Percentiles rank a stretch among this genome's conserved stretches.
Conservation (phyloP, 2,329 filamentous ascomycete genomes). For the Ophiosphaerella korrae region DNA sequence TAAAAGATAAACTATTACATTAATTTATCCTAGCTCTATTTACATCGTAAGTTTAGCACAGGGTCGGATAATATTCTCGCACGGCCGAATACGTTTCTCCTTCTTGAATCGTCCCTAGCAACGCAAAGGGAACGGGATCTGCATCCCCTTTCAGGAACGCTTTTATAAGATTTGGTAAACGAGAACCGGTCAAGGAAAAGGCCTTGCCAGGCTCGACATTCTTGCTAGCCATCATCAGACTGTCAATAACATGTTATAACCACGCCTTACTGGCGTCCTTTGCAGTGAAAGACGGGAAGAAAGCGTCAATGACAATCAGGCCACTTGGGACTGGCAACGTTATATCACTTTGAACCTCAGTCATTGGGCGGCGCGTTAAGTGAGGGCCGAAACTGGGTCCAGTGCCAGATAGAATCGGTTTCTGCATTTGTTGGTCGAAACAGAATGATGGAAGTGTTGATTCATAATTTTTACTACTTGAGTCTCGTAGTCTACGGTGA, state of each 20-base stretch:
- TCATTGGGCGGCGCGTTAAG: not conserved
- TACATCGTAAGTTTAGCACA: too few species aligned
- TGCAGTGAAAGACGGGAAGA: not conserved
- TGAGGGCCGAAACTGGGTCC: not conserved
- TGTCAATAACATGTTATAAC: not conserved
- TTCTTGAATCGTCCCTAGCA: slow-evolving; percentile 21
- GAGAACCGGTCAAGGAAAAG: not conserved
- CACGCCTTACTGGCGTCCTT: not conserved
- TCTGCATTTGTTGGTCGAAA: slow-evolving; percentile 31
- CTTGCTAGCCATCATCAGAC: not conserved
- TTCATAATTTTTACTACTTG: too few species aligned
- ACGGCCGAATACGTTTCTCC: too few species aligned
- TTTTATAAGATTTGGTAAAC: not conserved
- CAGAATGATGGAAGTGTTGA: too few species aligned
- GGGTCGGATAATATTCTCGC: too few species aligned
- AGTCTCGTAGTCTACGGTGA: too few species aligned
- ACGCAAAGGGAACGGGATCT: not conserved
- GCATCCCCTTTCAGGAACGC: not conserved
- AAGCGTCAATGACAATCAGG: not conserved
- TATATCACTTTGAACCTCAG: not conserved
- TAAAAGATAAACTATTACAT: too few species aligned
- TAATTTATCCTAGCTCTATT: too few species aligned
- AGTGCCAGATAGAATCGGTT: slow-evolving; percentile 54
- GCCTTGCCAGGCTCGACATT: not conserved
- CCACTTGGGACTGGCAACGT: not conserved